A percentile compares a stretch with the other conserved stretches of the same genome.
Evolutionary conservation across 73 alveolate genomes (phyloP).

Genomic region (Durusdinium trenchii): DNA sequence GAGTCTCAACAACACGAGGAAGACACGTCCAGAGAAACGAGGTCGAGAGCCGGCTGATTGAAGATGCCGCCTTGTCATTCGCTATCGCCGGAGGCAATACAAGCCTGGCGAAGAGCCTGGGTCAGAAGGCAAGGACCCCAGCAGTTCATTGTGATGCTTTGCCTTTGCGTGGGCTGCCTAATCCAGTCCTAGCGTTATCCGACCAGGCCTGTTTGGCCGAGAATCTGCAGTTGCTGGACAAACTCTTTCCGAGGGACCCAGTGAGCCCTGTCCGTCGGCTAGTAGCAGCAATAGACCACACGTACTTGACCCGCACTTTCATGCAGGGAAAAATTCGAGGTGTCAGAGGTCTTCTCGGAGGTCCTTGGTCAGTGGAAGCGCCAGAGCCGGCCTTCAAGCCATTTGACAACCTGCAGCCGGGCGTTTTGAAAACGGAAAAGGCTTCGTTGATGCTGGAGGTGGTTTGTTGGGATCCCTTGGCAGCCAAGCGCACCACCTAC

Average conservation of each 20-base stretch:
- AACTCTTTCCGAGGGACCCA: not conserved
- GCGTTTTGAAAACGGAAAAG: not conserved
- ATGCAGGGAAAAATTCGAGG: not conserved
- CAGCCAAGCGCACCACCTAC: not conserved
- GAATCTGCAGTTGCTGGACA: not conserved
- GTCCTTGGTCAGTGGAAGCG: not conserved
- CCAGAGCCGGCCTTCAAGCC: not conserved
- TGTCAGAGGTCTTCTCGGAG: not conserved
- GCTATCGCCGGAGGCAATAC: not conserved
- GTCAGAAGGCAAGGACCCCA: not conserved
- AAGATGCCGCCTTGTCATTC: not conserved
- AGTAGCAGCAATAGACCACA: not conserved
- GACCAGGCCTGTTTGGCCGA: not conserved
- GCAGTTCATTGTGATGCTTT: not conserved
- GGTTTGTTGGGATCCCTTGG: not conserved
- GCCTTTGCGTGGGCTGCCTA: not conserved
- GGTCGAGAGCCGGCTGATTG: not conserved
- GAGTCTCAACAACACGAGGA: not conserved
- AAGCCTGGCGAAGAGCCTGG: not conserved
- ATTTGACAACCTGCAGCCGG: not conserved
- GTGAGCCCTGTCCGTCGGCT: not conserved
- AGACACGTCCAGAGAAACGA: not conserved
- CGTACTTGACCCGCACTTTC: not conserved
- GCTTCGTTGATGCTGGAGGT: not conserved
- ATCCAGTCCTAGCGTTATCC: not conserved